phyloP scores from a whole-genome alignment of 352 stramenopile genomes.

The Phytophthora megakarya region DNA sequence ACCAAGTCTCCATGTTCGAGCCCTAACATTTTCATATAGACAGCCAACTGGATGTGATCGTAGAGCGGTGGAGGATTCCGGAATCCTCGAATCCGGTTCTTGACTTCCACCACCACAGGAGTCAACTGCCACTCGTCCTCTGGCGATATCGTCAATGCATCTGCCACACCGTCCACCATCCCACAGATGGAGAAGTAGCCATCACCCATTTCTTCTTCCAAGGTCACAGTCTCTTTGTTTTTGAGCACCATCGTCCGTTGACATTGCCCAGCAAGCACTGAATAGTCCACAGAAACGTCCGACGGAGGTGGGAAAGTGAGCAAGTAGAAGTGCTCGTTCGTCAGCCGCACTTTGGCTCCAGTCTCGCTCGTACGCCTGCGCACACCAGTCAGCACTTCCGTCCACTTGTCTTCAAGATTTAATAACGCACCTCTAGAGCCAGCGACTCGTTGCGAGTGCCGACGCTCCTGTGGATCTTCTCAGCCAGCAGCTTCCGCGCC shows the following conservation, averaged over 20 bases:
- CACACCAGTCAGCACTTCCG: not conserved
- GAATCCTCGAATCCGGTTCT: conserved; percentile 75
- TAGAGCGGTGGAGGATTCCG: conserved; percentile 63
- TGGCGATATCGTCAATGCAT: conserved; percentile 53
- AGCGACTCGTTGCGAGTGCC: conserved; percentile 72
- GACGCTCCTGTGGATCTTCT: conserved; percentile 71
- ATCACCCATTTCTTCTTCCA: not conserved
- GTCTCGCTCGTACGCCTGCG: conserved; percentile 63
- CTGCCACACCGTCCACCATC: conserved; percentile 80
- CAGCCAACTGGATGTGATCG: conserved; percentile 77
- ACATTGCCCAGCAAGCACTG: conserved; percentile 29
- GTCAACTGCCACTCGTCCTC: conserved; percentile 69
- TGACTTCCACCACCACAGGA: conserved; percentile 75
- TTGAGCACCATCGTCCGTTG: conserved; percentile 22
- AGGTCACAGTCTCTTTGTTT: conserved; percentile 4
- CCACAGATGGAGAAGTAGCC: conserved; percentile 77
- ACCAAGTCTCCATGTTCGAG: conserved; percentile 69
- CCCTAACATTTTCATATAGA: conserved; percentile 85
- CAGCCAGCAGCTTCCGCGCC: conserved; percentile 45
- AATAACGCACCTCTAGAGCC: conserved; percentile 49
- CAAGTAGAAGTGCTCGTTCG: conserved; percentile 72
- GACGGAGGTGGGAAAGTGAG: conserved; percentile 54
- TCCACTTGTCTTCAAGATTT: not conserved
- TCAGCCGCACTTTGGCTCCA: conserved; percentile 59
- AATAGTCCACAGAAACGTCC: conserved; percentile 30